phyloP scores from a whole-genome alignment of 306 rosid genomes.

The Begonia loranthoides region DNA sequence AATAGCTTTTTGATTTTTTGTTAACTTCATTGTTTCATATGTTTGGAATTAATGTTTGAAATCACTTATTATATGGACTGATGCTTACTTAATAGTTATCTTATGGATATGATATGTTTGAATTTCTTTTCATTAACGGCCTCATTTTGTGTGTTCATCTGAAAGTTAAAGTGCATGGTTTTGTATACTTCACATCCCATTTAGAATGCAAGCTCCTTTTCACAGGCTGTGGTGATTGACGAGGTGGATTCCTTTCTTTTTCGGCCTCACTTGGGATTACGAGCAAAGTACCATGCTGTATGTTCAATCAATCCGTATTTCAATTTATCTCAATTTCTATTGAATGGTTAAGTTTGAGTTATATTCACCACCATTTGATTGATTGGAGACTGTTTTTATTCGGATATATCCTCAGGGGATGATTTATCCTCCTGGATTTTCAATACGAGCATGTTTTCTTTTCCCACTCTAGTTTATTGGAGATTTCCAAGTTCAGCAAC shows the following conservation, averaged over 20 bases:
- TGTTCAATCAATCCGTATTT: slow-evolving; percentile 13
- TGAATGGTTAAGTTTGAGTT: background rate
- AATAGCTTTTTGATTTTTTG: background rate
- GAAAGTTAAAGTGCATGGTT: no score
- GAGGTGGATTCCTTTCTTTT: slow-evolving; percentile 96
- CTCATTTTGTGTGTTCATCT: no score
- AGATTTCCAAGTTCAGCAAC: background rate
- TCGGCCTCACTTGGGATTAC: slow-evolving; percentile 74
- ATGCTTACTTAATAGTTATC: no score
- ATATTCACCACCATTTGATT: background rate
- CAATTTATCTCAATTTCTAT: slow-evolving; percentile 1
- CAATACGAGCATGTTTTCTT: background rate
- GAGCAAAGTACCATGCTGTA: slow-evolving; percentile 88
- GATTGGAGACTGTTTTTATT: background rate
- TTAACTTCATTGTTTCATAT: slow-evolving; percentile 1
- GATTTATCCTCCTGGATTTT: background rate
- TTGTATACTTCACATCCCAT: no score
- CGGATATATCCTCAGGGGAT: background rate
- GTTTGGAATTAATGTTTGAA: no score
- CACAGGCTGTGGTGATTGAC: slow-evolving; percentile 76
- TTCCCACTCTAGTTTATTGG: background rate
- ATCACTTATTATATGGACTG: no score
- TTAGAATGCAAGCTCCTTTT: background rate
- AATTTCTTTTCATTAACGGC: no score
- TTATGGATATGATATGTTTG: no score